Conservation (phyloP, 78 protist genomes). For the Dictyostelium firmibasis region DNA sequence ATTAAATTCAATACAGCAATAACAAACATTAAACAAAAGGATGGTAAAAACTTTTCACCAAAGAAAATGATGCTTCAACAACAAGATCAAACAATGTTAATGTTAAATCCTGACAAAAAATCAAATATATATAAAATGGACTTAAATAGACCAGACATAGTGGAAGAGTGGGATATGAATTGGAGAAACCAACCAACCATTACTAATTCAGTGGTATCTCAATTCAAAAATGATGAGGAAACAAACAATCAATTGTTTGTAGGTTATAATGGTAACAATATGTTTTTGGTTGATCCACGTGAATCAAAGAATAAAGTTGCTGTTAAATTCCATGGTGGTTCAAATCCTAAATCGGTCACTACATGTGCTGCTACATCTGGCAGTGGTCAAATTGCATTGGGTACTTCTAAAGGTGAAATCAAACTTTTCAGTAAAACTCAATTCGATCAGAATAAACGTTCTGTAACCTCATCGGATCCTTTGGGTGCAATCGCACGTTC, state of each 20-base stretch:
- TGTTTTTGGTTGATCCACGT: conserved; percentile 83
- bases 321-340: conserved; percentile 45
- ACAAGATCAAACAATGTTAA: conserved; percentile 39
- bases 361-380: conserved; percentile 79
- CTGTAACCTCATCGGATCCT: not conserved
- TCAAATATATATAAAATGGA: conserved; percentile 70
- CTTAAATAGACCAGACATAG: conserved; percentile 70
- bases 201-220: not conserved
- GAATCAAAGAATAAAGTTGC: conserved; percentile 27
- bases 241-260: conserved; percentile 20
- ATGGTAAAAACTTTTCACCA: conserved; percentile 76
- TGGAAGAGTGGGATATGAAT: conserved; percentile 74
- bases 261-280: conserved; percentile 55
- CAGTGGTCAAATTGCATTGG: conserved; percentile 76
- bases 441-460: conserved; percentile 29
- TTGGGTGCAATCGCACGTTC: conserved; percentile 47
- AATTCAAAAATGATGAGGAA: conserved; percentile 68
- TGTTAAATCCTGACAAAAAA: conserved; percentile 34
- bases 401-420: conserved; percentile 81
- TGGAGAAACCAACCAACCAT: conserved; percentile 37
- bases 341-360: not conserved
- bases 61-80: conserved; percentile 81
- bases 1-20: conserved; percentile 69
- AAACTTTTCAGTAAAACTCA: conserved; percentile 36
- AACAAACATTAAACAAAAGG: conserved; percentile 25